phyloP scores from a whole-genome alignment of 208 protist species.

The Trypanosoma boissoni region DNA sequence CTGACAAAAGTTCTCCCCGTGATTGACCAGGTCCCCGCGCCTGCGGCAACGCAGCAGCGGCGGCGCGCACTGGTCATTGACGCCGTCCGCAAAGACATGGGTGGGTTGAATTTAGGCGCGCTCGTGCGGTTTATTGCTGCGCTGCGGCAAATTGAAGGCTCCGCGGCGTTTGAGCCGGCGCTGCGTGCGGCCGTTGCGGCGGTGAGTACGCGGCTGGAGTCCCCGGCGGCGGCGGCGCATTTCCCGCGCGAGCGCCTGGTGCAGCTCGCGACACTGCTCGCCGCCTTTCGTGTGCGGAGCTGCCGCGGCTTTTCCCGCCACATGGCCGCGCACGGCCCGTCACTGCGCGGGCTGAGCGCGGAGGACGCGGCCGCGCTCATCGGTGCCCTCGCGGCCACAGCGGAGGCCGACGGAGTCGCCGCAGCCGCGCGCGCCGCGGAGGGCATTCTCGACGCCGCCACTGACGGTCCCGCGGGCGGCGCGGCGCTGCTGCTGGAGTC shows the following conservation, averaged over 20 bases:
- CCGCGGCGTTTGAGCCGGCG: constrained; percentile 22
- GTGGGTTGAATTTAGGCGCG: constrained; percentile 19
- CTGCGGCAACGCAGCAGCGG: constrained; percentile 16
- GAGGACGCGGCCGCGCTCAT: constrained; percentile 49
- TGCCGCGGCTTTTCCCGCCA: constrained; percentile 53
- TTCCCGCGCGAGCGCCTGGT: constrained; percentile 43
- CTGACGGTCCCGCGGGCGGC: neutral
- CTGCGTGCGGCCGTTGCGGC: constrained; percentile 26
- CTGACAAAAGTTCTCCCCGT: constrained; percentile 31
- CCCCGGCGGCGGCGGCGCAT: neutral
- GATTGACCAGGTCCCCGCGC: constrained; percentile 20
- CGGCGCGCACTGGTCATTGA: constrained; percentile 19
- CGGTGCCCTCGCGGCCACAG: constrained; percentile 37
- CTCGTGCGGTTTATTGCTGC: constrained; percentile 49
- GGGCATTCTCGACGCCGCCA: constrained; percentile 20
- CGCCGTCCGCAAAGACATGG: constrained; percentile 19
- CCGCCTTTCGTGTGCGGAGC: constrained; percentile 47
- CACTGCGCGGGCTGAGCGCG: constrained; percentile 24
- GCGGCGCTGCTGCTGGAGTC: constrained; percentile 18
- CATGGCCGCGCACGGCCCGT: constrained; percentile 19
- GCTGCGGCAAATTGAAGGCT: constrained; percentile 40
- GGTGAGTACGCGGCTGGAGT: constrained; percentile 25
- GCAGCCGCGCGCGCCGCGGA: constrained; percentile 21
- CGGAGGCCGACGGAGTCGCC: constrained; percentile 14
- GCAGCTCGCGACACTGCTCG: constrained; percentile 48